These are phyloP conservation scores for Posidonia oceanica DNA, from an alignment of 116 monocot genomes.

Conservation along the genomic window DNA sequence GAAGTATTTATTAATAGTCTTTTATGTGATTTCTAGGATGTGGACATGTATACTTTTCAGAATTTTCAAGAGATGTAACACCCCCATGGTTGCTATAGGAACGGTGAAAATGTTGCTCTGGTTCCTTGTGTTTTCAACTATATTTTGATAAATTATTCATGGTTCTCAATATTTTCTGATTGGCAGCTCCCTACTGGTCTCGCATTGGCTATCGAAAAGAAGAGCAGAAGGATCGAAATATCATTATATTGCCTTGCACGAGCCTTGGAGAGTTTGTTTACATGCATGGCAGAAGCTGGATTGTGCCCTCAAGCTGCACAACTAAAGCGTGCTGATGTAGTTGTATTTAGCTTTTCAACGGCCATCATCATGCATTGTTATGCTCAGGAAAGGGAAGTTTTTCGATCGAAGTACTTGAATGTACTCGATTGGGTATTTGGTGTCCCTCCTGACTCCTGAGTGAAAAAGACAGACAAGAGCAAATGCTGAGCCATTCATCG, in stretches of 20 bases:
- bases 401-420: constrained; percentile 87
- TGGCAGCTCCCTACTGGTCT: constrained; percentile 73
- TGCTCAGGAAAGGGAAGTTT: constrained; percentile 86
- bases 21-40: constrained; percentile 30
- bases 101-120: constrained; percentile 38
- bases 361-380: constrained; percentile 97
- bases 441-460: constrained; percentile 27
- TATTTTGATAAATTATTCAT: no score
- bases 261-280: constrained; percentile 90
- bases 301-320: constrained; percentile 46
- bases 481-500: not conserved
- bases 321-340: constrained; percentile 69
- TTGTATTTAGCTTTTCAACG: constrained; percentile 76
- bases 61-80: constrained; percentile 50
- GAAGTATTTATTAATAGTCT: not conserved
- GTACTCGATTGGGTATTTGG: constrained; percentile 99
- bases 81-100: constrained; percentile 67
- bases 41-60: constrained; percentile 91
- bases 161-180: not conserved
- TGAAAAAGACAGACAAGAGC: constrained; percentile 15
- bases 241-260: constrained; percentile 84
- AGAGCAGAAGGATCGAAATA: constrained; percentile 83
- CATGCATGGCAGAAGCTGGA: constrained; percentile 68
- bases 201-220: constrained; percentile 85
- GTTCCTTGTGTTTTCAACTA: not conserved